phyloP scores from a whole-genome alignment of 2,329 filamentous ascomycete genomes.

The Fusarium floridanum region DNA sequence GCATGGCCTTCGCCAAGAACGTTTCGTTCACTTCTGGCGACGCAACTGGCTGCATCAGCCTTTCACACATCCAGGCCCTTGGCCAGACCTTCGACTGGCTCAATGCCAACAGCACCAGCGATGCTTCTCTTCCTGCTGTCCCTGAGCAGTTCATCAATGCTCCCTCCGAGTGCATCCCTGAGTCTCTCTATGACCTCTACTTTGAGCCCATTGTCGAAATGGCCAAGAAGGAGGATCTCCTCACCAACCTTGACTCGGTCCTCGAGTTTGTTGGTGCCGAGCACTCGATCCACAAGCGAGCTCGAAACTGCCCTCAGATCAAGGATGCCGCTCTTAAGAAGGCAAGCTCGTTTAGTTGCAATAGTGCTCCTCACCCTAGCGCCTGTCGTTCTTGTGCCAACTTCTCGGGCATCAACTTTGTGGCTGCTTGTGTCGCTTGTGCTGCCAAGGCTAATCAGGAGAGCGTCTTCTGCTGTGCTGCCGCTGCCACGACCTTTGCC shows the following conservation, averaged over 20 bases:
- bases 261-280: slow-evolving; percentile 8
- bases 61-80: slow-evolving; percentile 28
- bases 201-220: slow-evolving; percentile 30
- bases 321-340: slow-evolving; percentile 8
- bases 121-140: slow-evolving; percentile 7
- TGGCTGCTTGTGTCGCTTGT: slow-evolving; percentile 24
- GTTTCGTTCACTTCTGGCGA: slow-evolving; percentile 13
- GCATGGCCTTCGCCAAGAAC: slow-evolving; percentile 1
- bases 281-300: slow-evolving; percentile 9
- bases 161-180: slow-evolving; percentile 23
- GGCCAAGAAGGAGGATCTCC: slow-evolving; percentile 27
- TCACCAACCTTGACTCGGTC: slow-evolving; percentile 8
- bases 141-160: slow-evolving; percentile 15
- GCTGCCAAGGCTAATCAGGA: slow-evolving; percentile 29
- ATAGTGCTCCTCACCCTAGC: slow-evolving; percentile 16
- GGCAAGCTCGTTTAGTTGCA: slow-evolving; percentile 16
- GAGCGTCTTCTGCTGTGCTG: slow-evolving; percentile 29
- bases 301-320: slow-evolving; percentile 20
- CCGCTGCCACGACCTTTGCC: slow-evolving; percentile 18
- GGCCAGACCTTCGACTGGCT: slow-evolving; percentile 23
- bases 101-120: neutral
- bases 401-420: slow-evolving; percentile 25
- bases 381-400: slow-evolving; percentile 26
- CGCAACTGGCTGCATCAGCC: slow-evolving; percentile 13
- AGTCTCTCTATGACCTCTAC: slow-evolving; percentile 29